Conservation (phyloP, 83 land plant genomes). For the Thuja plicata region DNA sequence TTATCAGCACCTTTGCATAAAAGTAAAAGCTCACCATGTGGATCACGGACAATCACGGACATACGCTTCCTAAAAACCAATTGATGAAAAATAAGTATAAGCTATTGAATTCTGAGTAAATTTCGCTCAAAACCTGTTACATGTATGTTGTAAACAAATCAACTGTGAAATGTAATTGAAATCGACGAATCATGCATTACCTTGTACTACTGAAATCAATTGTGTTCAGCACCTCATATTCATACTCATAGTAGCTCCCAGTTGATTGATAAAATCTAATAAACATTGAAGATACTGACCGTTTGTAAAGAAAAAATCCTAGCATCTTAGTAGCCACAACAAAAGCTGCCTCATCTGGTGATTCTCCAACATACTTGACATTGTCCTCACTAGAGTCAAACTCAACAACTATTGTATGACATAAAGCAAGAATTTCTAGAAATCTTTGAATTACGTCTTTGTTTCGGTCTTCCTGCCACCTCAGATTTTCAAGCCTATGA, state of each 20-base stretch:
- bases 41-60: conserved; percentile 30
- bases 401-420: conserved; percentile 20
- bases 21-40: conserved; percentile 22
- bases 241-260: not conserved
- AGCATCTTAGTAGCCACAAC: conserved; percentile 28
- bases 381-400: not conserved
- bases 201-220: conserved; percentile 23
- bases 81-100: not conserved
- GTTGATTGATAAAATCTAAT: conserved; percentile 1
- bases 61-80: conserved; percentile 23
- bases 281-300: conserved; percentile 16
- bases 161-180: not conserved
- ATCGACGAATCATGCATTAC: conserved; percentile 5
- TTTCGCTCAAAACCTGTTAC: not conserved
- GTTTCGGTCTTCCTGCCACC: conserved; percentile 18
- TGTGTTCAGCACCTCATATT: conserved; percentile 10
- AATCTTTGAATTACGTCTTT: conserved; percentile 10
- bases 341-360: conserved; percentile 28
- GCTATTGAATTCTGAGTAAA: not conserved
- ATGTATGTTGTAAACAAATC: not conserved
- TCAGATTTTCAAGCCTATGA: conserved; percentile 22
- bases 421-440: conserved; percentile 30
- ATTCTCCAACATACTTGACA: conserved; percentile 24
- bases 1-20: conserved; percentile 31
- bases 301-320: conserved; percentile 17